A percentile compares a stretch with the other conserved stretches of the same genome.
phyloP scores from a whole-genome alignment of 768 basidiomycete species.

The Boletales sp. region DNA sequence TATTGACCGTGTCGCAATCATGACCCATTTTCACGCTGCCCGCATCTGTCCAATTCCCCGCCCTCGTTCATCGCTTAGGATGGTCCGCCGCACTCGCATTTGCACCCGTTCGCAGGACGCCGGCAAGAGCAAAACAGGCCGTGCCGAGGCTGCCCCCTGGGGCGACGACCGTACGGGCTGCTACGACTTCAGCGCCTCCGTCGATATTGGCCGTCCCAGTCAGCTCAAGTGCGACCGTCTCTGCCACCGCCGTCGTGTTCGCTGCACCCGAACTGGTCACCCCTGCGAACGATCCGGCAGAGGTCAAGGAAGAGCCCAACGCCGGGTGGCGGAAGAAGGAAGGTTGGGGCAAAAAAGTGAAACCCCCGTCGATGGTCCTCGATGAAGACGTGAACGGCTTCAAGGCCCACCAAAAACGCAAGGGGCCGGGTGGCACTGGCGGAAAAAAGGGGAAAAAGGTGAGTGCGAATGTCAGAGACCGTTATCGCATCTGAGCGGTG shows the following conservation, averaged over 20 bases:
- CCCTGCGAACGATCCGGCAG: slow-evolving; percentile 21
- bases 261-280: slow-evolving; percentile 61
- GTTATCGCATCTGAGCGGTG: slow-evolving; percentile 2
- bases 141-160: slow-evolving; percentile 41
- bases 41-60: slow-evolving; percentile 1
- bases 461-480: slow-evolving; percentile 8
- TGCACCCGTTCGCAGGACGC: slow-evolving; percentile 70
- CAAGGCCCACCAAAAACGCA: slow-evolving; percentile 54
- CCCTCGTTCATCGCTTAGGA: slow-evolving; percentile 38
- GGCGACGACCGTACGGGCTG: slow-evolving; percentile 45
- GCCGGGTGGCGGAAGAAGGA: slow-evolving; percentile 42
- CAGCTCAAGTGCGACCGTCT: slow-evolving; percentile 32
- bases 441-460: slow-evolving; percentile 63
- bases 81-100: slow-evolving; percentile 91
- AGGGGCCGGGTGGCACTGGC: slow-evolving; percentile 41
- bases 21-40: slow-evolving; percentile 24
- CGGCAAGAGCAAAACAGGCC: slow-evolving; percentile 55
- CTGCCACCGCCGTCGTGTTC: slow-evolving; percentile 63
- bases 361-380: slow-evolving; percentile 86
- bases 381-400: slow-evolving; percentile 89
- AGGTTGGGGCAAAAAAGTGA: slow-evolving; percentile 86
- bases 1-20: slow-evolving; percentile 36
- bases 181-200: slow-evolving; percentile 35
- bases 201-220: slow-evolving; percentile 31
- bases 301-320: slow-evolving; percentile 25